phyloP scores from a whole-genome alignment of 1,139 yeast species.

The Torulaspora globosa region DNA sequence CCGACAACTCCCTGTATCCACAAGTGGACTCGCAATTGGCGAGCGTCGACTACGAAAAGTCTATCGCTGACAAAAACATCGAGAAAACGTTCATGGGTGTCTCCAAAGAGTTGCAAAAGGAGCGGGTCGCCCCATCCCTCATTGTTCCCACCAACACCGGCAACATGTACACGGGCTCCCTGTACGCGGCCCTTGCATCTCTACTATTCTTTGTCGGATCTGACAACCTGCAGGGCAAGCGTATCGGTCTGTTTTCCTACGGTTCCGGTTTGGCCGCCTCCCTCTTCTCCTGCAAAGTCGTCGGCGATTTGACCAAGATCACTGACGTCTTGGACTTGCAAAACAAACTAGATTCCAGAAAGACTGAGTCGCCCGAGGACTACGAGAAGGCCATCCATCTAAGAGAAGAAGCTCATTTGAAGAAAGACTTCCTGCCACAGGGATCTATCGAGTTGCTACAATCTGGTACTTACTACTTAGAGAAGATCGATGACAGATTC shows the following conservation, averaged over 20 bases:
- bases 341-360: slow-evolving; percentile 65
- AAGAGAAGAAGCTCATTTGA: slow-evolving; percentile 85
- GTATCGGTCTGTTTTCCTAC: slow-evolving; percentile 90
- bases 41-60: slow-evolving; percentile 64
- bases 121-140: slow-evolving; percentile 76
- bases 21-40: slow-evolving; percentile 58
- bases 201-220: slow-evolving; percentile 70
- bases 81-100: slow-evolving; percentile 82
- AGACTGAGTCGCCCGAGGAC: slow-evolving; percentile 64
- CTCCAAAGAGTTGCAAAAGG: slow-evolving; percentile 66
- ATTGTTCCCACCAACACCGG: slow-evolving; percentile 94
- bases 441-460: slow-evolving; percentile 72
- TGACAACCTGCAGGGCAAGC: slow-evolving; percentile 71
- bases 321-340: slow-evolving; percentile 64
- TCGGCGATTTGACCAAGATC: slow-evolving; percentile 74
- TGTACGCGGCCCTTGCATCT: slow-evolving; percentile 84
- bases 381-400: slow-evolving; percentile 77
- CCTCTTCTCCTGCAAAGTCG: slow-evolving; percentile 71
- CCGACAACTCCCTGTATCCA: slow-evolving; percentile 58
- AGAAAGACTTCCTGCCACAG: slow-evolving; percentile 71
- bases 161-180: slow-evolving; percentile 96
- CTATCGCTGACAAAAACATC: slow-evolving; percentile 71
- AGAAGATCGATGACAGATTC: slow-evolving; percentile 80
- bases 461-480: slow-evolving; percentile 78
- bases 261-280: slow-evolving; percentile 98